Evolutionary conservation across 192 early-diverging fungal genomes (phyloP).

Genomic region (Coemansia asiatica): DNA sequence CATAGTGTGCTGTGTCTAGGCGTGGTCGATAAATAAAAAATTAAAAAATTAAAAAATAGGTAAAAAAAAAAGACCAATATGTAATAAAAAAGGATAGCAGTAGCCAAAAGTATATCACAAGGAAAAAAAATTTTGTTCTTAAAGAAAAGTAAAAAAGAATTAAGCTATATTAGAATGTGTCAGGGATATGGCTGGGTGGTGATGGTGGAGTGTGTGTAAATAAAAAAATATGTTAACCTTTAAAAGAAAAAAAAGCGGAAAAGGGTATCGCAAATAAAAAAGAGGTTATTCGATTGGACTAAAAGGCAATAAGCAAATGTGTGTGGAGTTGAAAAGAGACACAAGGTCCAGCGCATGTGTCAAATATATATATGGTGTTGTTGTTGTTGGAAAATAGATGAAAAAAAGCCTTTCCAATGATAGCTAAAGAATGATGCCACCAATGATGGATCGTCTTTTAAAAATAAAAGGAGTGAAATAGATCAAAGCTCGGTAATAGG

Average conservation of each 20-base stretch:
- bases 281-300: too few relatives aligned
- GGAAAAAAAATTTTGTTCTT: neutral
- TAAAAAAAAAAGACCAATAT: neutral
- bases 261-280: too few relatives aligned
- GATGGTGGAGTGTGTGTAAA: neutral
- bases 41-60: neutral
- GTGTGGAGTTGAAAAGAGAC: conserved; percentile 6
- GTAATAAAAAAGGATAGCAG: neutral
- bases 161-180: too few relatives aligned
- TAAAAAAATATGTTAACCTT: neutral
- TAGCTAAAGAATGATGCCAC: too few relatives aligned
- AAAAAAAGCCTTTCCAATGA: too few relatives aligned
- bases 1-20: neutral
- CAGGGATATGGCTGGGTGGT: too few relatives aligned
- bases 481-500: too few relatives aligned
- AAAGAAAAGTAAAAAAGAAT: too few relatives aligned
- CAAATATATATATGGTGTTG: neutral
- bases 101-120: neutral
- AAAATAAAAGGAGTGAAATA: too few relatives aligned
- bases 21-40: neutral
- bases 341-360: conserved; percentile 10
- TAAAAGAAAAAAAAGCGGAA: neutral
- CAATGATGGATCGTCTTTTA: too few relatives aligned
- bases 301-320: neutral
- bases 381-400: too few relatives aligned